A percentile compares a stretch with the other conserved stretches of the same genome.
Evolutionary conservation across 345 rosid species (phyloP).

Genomic region (Euphorbia peplus): DNA sequence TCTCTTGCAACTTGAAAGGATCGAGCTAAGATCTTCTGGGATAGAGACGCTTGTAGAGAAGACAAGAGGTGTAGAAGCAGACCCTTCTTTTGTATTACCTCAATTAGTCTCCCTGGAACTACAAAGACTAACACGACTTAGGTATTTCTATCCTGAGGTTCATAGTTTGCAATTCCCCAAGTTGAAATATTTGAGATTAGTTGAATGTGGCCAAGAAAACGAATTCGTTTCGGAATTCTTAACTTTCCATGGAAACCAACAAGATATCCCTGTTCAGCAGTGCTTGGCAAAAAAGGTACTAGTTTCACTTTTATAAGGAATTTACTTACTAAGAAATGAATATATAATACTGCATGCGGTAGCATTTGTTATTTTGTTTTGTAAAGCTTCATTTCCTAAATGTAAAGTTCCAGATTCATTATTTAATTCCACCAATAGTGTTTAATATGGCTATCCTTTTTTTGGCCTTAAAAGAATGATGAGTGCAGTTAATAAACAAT

Average conservation of each 20-base stretch:
- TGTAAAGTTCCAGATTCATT: no score
- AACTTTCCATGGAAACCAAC: neutral
- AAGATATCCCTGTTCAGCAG: neutral
- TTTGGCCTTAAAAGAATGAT: no score
- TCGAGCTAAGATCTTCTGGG: constrained; percentile 8
- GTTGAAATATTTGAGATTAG: neutral
- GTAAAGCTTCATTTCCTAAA: no score
- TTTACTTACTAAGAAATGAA: no score
- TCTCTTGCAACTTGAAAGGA: constrained; percentile 14
- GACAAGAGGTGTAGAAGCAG: neutral
- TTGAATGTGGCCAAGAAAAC: neutral
- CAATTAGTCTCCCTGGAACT: neutral
- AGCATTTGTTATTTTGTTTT: no score
- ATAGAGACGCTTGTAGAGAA: constrained; percentile 20
- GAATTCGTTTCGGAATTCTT: constrained; percentile 2
- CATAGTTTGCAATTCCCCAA: constrained; percentile 18
- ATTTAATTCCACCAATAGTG: no score
- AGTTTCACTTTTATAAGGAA: no score
- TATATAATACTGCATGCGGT: no score
- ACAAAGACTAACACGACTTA: neutral
- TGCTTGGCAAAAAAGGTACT: neutral
- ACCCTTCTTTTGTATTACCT: constrained; percentile 11
- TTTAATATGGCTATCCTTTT: no score
- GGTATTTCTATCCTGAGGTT: constrained; percentile 7
- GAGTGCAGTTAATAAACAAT: no score